These are phyloP conservation scores for Euphorbia celastroides DNA, from an alignment of 441 rosid genomes.

Conservation along the genomic window DNA sequence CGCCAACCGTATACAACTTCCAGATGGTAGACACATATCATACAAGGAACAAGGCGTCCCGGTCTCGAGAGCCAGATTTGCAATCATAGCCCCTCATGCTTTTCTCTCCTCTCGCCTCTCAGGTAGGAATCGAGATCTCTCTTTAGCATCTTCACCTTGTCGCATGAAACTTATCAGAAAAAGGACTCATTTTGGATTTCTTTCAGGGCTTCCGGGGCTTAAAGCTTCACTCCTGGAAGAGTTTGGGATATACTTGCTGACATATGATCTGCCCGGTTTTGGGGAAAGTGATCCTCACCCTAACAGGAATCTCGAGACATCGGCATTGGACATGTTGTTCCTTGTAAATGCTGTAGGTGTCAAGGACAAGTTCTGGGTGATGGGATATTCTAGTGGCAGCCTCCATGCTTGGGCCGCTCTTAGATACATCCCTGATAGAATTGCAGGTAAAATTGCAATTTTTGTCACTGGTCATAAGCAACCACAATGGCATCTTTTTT, in stretches of 20 bases:
- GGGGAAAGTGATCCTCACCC: slow-evolving; percentile 79
- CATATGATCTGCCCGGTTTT: slow-evolving; percentile 81
- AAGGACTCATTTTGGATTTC: not conserved
- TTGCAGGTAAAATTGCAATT: slow-evolving; percentile 47
- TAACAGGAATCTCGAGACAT: slow-evolving; percentile 51
- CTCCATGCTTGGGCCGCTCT: slow-evolving; percentile 79
- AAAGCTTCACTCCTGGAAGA: slow-evolving; percentile 64
- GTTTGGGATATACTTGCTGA: slow-evolving; percentile 56
- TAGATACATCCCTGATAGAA: slow-evolving; percentile 54
- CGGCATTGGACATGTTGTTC: slow-evolving; percentile 51
- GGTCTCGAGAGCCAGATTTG: slow-evolving; percentile 63
- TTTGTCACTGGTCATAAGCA: no score
- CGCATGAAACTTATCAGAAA: slow-evolving; percentile 29
- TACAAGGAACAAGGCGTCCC: slow-evolving; percentile 71
- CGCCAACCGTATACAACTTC: slow-evolving; percentile 64
- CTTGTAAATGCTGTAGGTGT: slow-evolving; percentile 49
- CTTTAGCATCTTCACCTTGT: not conserved
- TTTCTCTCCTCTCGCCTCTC: slow-evolving; percentile 91
- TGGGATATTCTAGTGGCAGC: slow-evolving; percentile 65
- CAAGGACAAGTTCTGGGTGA: slow-evolving; percentile 56
- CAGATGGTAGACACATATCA: slow-evolving; percentile 88
- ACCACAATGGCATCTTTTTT: no score
- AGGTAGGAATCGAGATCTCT: slow-evolving; percentile 33
- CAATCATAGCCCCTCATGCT: slow-evolving; percentile 69
- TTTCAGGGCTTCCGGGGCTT: slow-evolving; percentile 72